phyloP scores from a whole-genome alignment of 164 flowering plant genomes.

The Chimonanthus salicifolius region DNA sequence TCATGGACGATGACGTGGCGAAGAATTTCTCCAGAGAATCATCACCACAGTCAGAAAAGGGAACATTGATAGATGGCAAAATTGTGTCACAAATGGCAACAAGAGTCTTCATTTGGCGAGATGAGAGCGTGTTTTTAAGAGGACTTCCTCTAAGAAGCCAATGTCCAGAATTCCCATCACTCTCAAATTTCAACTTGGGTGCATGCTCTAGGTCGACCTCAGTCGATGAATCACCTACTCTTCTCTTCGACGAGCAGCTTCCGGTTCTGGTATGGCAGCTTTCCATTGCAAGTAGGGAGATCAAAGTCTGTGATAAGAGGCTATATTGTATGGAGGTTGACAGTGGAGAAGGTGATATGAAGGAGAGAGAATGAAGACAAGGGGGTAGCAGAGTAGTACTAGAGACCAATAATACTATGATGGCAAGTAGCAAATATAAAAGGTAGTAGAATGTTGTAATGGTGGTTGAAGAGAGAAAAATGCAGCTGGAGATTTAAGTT shows the following conservation, averaged over 20 bases:
- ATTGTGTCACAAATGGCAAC: conserved; percentile 58
- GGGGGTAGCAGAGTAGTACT: too few species aligned
- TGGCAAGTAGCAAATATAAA: too few species aligned
- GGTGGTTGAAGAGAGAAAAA: too few species aligned
- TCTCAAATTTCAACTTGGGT: background rate
- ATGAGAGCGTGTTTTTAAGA: conserved; percentile 19
- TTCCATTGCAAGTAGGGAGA: background rate
- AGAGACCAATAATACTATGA: too few species aligned
- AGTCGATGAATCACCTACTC: background rate
- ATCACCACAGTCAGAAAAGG: background rate
- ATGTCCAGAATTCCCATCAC: background rate
- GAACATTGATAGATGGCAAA: conserved; percentile 36
- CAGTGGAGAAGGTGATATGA: background rate
- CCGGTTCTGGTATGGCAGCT: background rate
- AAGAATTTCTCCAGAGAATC: conserved; percentile 31
- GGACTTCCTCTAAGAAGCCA: conserved; percentile 11
- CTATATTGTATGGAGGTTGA: background rate
- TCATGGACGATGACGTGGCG: conserved; percentile 66
- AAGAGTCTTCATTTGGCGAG: conserved; percentile 55
- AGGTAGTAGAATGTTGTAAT: too few species aligned
- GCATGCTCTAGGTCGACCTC: background rate
- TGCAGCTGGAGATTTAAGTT: too few species aligned
- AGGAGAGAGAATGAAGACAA: too few species aligned
- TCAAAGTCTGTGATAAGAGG: background rate
- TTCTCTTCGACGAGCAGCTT: background rate